phyloP scores from a whole-genome alignment of 2,329 filamentous ascomycete genomes.

The Fusarium sp. region DNA sequence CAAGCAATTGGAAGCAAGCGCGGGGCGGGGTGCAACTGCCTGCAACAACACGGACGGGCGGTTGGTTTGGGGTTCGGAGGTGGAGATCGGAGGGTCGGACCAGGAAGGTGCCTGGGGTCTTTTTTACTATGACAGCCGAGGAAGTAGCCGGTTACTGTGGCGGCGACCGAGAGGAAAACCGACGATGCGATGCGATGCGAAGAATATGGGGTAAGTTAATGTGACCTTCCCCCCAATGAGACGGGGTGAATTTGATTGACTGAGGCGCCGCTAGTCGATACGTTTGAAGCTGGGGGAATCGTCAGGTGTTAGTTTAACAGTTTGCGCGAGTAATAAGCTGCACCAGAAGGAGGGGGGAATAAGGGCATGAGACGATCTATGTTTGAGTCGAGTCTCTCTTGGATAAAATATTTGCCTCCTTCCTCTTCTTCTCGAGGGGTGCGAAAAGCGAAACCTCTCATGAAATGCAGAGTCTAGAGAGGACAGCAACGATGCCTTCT shows the following conservation, averaged over 20 bases:
- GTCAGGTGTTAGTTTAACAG: conserved; percentile 25
- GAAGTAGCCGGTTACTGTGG: conserved; percentile 43
- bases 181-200: conserved; percentile 40
- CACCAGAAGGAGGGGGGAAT: conserved; percentile 18
- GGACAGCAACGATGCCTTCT: conserved; percentile 8
- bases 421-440: neutral
- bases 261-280: conserved; percentile 38
- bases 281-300: conserved; percentile 39
- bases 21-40: conserved; percentile 27
- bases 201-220: conserved; percentile 37
- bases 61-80: conserved; percentile 34
- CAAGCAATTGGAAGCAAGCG: conserved; percentile 12
- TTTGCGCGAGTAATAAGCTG: conserved; percentile 23
- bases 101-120: conserved; percentile 28
- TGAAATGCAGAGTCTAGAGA: neutral
- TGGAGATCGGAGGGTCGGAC: conserved; percentile 28
- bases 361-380: conserved; percentile 30
- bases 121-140: conserved; percentile 39
- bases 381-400: conserved; percentile 16
- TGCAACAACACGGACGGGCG: conserved; percentile 20
- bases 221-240: conserved; percentile 41
- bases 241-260: conserved; percentile 45
- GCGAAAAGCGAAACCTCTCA: neutral
- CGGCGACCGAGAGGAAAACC: conserved; percentile 46
- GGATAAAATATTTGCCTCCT: neutral